These are phyloP conservation scores for Omphalotus olearius DNA, from an alignment of 1,284 basidiomycete species.

Conservation along the genomic window DNA sequence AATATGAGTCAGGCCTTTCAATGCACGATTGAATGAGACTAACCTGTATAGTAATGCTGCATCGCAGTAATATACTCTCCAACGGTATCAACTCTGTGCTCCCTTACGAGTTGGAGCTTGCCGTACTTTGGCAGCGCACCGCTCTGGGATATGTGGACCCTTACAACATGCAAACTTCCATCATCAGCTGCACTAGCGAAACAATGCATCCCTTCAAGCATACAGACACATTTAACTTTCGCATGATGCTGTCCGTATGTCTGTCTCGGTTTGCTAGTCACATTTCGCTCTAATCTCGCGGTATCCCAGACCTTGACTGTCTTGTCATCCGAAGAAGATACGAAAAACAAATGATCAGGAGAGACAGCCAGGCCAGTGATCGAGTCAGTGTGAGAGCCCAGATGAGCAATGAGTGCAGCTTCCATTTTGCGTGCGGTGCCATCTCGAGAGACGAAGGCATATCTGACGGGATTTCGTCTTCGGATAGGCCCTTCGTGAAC, in stretches of 20 bases:
- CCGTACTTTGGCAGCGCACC: conserved; percentile 74
- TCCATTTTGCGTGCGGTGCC: conserved; percentile 55
- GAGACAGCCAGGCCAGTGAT: conserved; percentile 84
- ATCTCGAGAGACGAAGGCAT: conserved; percentile 60
- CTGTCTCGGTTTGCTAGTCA: conserved; percentile 73
- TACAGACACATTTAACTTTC: conserved; percentile 77
- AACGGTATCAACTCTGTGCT: conserved; percentile 61
- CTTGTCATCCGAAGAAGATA: conserved; percentile 83
- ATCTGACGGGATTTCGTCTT: conserved; percentile 64
- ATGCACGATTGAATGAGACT: not conserved
- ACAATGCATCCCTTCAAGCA: conserved; percentile 81
- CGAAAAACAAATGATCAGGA: conserved; percentile 93
- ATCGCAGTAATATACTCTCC: conserved; percentile 80
- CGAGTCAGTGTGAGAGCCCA: conserved; percentile 79
- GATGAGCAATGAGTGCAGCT: conserved; percentile 78
- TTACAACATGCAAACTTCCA: conserved; percentile 80
- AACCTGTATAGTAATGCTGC: conserved; percentile 61
- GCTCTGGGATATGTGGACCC: conserved; percentile 68
- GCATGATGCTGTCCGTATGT: conserved; percentile 78
- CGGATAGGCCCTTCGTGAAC: conserved; percentile 78
- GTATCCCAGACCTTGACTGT: conserved; percentile 70
- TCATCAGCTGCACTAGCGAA: conserved; percentile 87
- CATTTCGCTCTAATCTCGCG: conserved; percentile 45
- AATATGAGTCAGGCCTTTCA: not conserved
- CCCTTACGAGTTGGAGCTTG: conserved; percentile 73